Percentiles rank a stretch among this genome's conserved stretches.
Evolutionary conservation across 2,329 filamentous ascomycete species (phyloP).

Genomic region (Karstenula rhodostoma): DNA sequence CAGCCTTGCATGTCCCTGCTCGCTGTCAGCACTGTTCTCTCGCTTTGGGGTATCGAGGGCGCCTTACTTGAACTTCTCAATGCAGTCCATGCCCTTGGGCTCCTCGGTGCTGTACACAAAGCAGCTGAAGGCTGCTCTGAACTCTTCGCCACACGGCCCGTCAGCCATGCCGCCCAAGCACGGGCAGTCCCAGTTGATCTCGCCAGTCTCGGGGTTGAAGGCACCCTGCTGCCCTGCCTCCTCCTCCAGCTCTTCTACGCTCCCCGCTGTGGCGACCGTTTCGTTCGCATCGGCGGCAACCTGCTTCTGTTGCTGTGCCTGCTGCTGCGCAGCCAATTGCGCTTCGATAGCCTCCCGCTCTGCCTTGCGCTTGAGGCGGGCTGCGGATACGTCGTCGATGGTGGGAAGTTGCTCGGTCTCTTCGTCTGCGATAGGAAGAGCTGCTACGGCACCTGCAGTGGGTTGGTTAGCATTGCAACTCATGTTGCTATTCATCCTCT

Average conservation of each 20-base stretch:
- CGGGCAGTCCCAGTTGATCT: conserved; percentile 99
- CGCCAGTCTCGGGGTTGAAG: conserved; percentile 97
- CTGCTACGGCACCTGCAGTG: conserved; percentile 30
- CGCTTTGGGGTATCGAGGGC: neutral
- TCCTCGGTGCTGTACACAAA: conserved; percentile 96
- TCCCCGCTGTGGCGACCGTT: conserved; percentile 29
- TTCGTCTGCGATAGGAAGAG: conserved; percentile 51
- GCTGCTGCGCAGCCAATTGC: conserved; percentile 31
- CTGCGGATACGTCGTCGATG: conserved; percentile 54
- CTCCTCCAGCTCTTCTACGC: conserved; percentile 71
- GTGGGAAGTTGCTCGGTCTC: conserved; percentile 54
- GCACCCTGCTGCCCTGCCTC: conserved; percentile 88
- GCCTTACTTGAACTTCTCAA: conserved; percentile 93
- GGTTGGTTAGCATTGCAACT: conserved; percentile 21
- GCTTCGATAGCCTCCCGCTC: conserved; percentile 25
- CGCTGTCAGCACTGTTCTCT: conserved; percentile 15
- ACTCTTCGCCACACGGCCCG: conserved; percentile 94
- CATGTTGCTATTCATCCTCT: neutral
- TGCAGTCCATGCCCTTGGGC: conserved; percentile 97
- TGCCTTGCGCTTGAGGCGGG: conserved; percentile 50
- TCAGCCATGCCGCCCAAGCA: conserved; percentile 97
- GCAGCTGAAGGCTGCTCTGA: conserved; percentile 95
- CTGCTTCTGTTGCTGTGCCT: conserved; percentile 5
- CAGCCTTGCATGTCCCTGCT: conserved; percentile 93
- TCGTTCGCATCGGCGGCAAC: conserved; percentile 1